Percentiles rank a stretch among this genome's conserved stretches.
Evolutionary conservation across 306 rosid genomes (phyloP).

Genomic region (Castanea mollissima): DNA sequence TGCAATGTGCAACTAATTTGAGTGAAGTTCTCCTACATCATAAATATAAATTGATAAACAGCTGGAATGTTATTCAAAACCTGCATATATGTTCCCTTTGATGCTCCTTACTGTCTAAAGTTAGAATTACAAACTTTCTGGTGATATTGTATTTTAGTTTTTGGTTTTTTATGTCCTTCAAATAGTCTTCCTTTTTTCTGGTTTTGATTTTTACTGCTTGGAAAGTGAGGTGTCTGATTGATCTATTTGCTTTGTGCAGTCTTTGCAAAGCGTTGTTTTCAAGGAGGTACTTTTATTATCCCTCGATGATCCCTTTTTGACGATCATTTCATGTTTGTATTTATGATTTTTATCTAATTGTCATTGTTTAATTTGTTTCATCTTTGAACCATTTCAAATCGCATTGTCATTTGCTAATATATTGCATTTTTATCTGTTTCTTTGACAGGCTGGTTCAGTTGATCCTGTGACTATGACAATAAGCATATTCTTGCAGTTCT

Average conservation of each 20-base stretch:
- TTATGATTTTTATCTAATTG: neutral
- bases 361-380: neutral
- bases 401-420: slow-evolving; percentile 6
- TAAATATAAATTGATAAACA: neutral
- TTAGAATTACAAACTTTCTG: neutral
- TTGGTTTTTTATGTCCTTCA: neutral
- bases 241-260: slow-evolving; percentile 58
- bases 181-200: neutral
- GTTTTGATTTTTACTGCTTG: slow-evolving; percentile 3
- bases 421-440: slow-evolving; percentile 18
- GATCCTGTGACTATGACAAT: slow-evolving; percentile 93
- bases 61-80: neutral
- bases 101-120: neutral
- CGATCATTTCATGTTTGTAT: slow-evolving; percentile 3
- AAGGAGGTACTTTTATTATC: slow-evolving; percentile 67
- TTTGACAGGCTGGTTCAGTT: slow-evolving; percentile 87
- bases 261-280: slow-evolving; percentile 97
- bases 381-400: slow-evolving; percentile 7
- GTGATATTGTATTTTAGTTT: neutral
- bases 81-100: neutral
- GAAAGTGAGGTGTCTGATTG: slow-evolving; percentile 41
- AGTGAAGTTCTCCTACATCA: too few species aligned
- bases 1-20: too few species aligned
- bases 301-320: neutral
- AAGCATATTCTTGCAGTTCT: slow-evolving; percentile 86